These are phyloP conservation scores for Eucalyptus caleyi DNA, from an alignment of 345 rosid species.

Conservation along the genomic window DNA sequence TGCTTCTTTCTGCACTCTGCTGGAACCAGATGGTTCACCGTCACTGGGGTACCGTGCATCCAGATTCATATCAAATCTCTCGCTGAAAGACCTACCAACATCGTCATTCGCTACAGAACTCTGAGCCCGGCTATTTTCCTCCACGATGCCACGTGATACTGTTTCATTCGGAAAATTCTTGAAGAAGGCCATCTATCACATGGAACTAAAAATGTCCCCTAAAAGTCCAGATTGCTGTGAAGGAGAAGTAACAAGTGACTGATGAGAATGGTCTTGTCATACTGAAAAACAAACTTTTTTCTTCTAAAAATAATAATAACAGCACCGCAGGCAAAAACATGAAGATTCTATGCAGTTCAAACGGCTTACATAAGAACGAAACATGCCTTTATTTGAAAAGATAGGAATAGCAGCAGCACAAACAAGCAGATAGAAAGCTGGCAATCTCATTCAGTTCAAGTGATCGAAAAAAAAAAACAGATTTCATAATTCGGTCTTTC, in stretches of 20 bases:
- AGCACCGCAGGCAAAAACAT: neutral
- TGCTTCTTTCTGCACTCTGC: constrained; percentile 30
- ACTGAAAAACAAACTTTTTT: neutral
- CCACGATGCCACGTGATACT: constrained; percentile 40
- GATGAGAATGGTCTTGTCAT: neutral
- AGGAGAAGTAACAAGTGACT: neutral
- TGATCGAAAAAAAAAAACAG: neutral
- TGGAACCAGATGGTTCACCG: constrained; percentile 46
- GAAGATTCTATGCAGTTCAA: neutral
- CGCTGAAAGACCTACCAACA: constrained; percentile 28
- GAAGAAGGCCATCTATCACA: constrained; percentile 78
- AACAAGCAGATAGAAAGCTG: neutral
- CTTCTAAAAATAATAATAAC: neutral
- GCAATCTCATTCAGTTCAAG: neutral
- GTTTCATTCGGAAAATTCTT: constrained; percentile 56
- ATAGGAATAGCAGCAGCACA: neutral
- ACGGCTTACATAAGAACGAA: neutral
- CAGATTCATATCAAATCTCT: constrained; percentile 67
- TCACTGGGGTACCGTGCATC: constrained; percentile 63
- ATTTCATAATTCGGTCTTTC: neutral
- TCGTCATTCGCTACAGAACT: constrained; percentile 30
- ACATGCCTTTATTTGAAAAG: neutral
- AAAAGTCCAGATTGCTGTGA: neutral
- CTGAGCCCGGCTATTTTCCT: constrained; percentile 49
- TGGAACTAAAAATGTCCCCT: constrained; percentile 9